Base-by-base conservation (phyloP, 352 stramenopile genomes). In the Phytophthora aleatoria region DNA sequence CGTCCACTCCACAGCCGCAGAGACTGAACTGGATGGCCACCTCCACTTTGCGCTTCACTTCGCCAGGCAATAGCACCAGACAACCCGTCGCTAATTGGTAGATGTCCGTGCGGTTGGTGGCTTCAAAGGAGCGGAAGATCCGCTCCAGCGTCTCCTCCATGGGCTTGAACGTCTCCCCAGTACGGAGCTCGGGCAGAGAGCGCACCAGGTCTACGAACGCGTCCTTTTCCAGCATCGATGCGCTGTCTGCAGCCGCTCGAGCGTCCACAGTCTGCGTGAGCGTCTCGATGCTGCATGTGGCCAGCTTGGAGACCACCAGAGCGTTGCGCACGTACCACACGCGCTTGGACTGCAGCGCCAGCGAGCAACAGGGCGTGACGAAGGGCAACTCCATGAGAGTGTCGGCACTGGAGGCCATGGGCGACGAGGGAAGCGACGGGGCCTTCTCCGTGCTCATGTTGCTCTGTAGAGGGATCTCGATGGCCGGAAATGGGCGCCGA, bases 311-410 rank as follows among this genome's bases (percentile, higher is more conserved):
- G 4, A 76, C 84, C 13, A 93, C 79, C 4, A 95, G 75, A 10
- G 86, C 81, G 45, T 95, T 92, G 54, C 75, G 79, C 49, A 93
- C 74, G 24, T 67, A 45, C 68, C 84, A 66, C 42, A 87, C 86
- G 53, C 84, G 81, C 69, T 85, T 93, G 48, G 81, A 83, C 57
- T 92, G 81, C 30, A 92, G 79, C 56, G 81, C 74, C 26, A 94
- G 62, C 42, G 82, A 81, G 39, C 74, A 83, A 51, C 62, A 79
- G 12, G 82, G 74, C 61, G 63, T 80, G 38, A 89, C 68, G 50
- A 85, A 90, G 2, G 86, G 84, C 52, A 94, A 44, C 24, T 81
- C 67, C 15, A 92, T 57, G 10, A 77, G 58, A 28, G 68, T 69
- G 50, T 91, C 81, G 3, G 70, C 72, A 16, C 68, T 67, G 41